These are phyloP conservation scores for Teratosphaeria epicoccoides DNA, from an alignment of 2,329 filamentous ascomycete species.

Conservation along the genomic window DNA sequence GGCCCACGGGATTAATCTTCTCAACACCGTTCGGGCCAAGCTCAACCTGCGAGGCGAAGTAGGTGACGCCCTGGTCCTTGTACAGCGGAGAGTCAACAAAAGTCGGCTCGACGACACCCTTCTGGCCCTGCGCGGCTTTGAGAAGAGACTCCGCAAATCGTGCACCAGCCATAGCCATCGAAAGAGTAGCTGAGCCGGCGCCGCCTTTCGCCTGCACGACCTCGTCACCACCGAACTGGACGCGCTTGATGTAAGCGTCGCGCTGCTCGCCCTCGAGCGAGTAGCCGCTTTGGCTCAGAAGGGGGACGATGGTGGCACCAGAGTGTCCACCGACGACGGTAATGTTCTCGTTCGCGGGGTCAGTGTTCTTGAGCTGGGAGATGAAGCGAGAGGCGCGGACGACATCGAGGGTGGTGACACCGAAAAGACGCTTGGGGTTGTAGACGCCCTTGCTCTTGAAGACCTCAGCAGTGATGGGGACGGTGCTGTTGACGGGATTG, in stretches of 20 bases:
- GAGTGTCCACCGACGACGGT: slow-evolving; percentile 95
- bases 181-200: slow-evolving; percentile 91
- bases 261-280: slow-evolving; percentile 67
- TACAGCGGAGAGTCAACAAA: slow-evolving; percentile 95
- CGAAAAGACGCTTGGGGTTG: slow-evolving; percentile 98
- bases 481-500: slow-evolving; percentile 99
- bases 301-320: slow-evolving; percentile 94
- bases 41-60: slow-evolving; percentile 93
- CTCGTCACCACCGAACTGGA: slow-evolving; percentile 98
- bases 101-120: slow-evolving; percentile 88
- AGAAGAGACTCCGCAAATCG: slow-evolving; percentile 83
- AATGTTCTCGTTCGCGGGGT: slow-evolving; percentile 89
- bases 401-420: slow-evolving; percentile 97
- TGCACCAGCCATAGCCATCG: slow-evolving; percentile 94
- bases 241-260: slow-evolving; percentile 74
- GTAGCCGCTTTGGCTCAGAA: slow-evolving; percentile 90
- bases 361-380: slow-evolving; percentile 79
- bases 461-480: slow-evolving; percentile 93
- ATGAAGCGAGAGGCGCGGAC: slow-evolving; percentile 98
- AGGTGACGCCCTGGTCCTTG: slow-evolving; percentile 96
- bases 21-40: slow-evolving; percentile 93
- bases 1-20: slow-evolving; percentile 81
- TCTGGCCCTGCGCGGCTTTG: slow-evolving; percentile 84
- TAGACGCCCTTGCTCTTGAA: slow-evolving; percentile 94
- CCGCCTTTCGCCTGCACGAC: slow-evolving; percentile 98